These are phyloP conservation scores for Paecilomyces formosus DNA, from an alignment of 2,329 filamentous ascomycete genomes.

Conservation along the genomic window DNA sequence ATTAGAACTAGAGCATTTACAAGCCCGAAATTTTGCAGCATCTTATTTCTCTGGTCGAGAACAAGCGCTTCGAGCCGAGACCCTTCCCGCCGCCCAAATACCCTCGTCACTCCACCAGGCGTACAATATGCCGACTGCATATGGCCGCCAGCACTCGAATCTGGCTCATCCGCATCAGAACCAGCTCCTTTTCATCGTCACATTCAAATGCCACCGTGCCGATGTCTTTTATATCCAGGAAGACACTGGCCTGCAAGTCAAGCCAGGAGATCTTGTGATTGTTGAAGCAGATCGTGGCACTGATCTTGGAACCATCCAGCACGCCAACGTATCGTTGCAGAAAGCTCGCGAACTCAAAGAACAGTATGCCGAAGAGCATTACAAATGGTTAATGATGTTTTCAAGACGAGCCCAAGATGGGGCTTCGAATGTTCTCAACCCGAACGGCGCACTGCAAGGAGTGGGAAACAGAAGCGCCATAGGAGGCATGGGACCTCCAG, in stretches of 20 bases:
- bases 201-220: conserved; percentile 92
- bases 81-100: conserved; percentile 20
- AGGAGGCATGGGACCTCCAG: conserved; percentile 70
- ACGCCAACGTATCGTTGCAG: conserved; percentile 80
- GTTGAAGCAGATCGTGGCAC: conserved; percentile 95
- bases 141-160: conserved; percentile 30
- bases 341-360: conserved; percentile 84
- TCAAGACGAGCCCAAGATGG: conserved; percentile 61
- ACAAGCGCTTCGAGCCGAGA: conserved; percentile 26
- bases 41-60: conserved; percentile 37
- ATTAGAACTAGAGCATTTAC: conserved; percentile 32
- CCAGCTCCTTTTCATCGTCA: conserved; percentile 63
- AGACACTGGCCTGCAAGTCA: conserved; percentile 84
- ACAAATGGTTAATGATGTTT: conserved; percentile 99
- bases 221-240: conserved; percentile 98
- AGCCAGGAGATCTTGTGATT: conserved; percentile 88
- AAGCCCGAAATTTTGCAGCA: conserved; percentile 32
- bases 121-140: conserved; percentile 30
- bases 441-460: conserved; percentile 53
- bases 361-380: conserved; percentile 89
- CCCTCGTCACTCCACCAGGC: conserved; percentile 31
- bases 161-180: conserved; percentile 31
- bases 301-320: conserved; percentile 86
- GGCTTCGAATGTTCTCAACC: conserved; percentile 31
- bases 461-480: conserved; percentile 62